Evolutionary conservation across 2,329 filamentous ascomycete species (phyloP).

Genomic region (Claviceps purpurea): DNA sequence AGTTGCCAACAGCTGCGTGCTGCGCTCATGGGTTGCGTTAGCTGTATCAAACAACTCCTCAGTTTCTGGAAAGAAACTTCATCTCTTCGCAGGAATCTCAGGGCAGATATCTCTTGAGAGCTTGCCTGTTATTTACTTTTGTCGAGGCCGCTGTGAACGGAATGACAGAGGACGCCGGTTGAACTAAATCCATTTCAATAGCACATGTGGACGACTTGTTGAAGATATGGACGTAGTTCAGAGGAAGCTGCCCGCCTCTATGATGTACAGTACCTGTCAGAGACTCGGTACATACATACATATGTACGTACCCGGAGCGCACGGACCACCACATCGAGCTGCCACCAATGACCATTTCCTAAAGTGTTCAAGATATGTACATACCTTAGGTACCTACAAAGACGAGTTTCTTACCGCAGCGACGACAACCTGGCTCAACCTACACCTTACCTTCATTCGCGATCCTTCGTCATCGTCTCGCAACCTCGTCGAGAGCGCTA

Average conservation of each 20-base stretch:
- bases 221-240: too few species aligned
- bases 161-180: neutral
- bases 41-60: neutral
- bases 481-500: slow-evolving; percentile 4
- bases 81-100: neutral
- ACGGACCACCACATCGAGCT: neutral
- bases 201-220: too few species aligned
- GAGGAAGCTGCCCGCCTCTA: too few species aligned
- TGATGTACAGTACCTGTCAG: too few species aligned
- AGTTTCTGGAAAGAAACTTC: neutral
- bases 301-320: neutral
- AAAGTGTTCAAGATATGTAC: neutral
- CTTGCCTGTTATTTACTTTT: neutral
- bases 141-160: neutral
- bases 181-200: too few species aligned
- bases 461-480: neutral
- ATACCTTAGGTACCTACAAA: rapidly evolving
- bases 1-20: neutral
- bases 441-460: neutral
- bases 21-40: neutral
- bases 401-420: neutral
- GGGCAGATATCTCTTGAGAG: too few species aligned
- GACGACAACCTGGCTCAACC: neutral
- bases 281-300: too few species aligned
- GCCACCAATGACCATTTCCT: neutral